A percentile compares a stretch with the other conserved stretches of the same genome.
Conservation (phyloP, 2,329 filamentous ascomycete species). For the Ilyonectria sp. region DNA sequence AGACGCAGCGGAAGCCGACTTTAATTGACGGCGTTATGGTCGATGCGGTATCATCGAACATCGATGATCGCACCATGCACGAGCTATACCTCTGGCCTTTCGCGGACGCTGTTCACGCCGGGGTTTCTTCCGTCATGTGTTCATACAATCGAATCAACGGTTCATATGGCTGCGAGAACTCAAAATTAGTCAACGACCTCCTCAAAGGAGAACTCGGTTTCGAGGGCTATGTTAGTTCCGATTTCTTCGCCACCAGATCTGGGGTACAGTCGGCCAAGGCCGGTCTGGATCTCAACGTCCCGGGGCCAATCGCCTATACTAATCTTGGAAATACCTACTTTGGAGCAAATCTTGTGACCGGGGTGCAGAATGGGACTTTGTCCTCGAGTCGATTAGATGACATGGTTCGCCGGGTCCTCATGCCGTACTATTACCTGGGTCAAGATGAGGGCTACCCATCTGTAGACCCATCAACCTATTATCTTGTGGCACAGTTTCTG, state of each 20-base stretch:
- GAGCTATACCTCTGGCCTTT: slow-evolving; percentile 62
- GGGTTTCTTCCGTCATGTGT: slow-evolving; percentile 71
- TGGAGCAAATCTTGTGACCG: background rate
- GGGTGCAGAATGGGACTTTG: slow-evolving; percentile 14
- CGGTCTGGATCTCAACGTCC: slow-evolving; percentile 79
- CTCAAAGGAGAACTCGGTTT: slow-evolving; percentile 75
- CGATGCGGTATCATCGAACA: slow-evolving; percentile 69
- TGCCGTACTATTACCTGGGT: slow-evolving; percentile 21
- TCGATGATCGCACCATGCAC: slow-evolving; percentile 52
- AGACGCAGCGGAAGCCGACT: slow-evolving; percentile 77
- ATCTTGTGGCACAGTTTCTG: background rate
- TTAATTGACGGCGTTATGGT: slow-evolving; percentile 55
- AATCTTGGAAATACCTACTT: background rate
- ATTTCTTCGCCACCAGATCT: slow-evolving; percentile 78
- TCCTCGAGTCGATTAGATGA: background rate
- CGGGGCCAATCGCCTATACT: slow-evolving; percentile 66
- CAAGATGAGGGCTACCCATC: slow-evolving; percentile 14
- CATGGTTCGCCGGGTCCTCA: slow-evolving; percentile 22
- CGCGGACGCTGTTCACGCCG: slow-evolving; percentile 75
- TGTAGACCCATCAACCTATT: slow-evolving; percentile 9
- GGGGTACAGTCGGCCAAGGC: slow-evolving; percentile 74
- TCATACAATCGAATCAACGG: slow-evolving; percentile 82
- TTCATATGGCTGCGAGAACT: slow-evolving; percentile 80
- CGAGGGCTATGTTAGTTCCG: slow-evolving; percentile 76
- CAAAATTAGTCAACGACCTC: slow-evolving; percentile 76